Base-by-base conservation (phyloP, 2,329 filamentous ascomycete genomes). In the Aspergillus transmontanensis region DNA sequence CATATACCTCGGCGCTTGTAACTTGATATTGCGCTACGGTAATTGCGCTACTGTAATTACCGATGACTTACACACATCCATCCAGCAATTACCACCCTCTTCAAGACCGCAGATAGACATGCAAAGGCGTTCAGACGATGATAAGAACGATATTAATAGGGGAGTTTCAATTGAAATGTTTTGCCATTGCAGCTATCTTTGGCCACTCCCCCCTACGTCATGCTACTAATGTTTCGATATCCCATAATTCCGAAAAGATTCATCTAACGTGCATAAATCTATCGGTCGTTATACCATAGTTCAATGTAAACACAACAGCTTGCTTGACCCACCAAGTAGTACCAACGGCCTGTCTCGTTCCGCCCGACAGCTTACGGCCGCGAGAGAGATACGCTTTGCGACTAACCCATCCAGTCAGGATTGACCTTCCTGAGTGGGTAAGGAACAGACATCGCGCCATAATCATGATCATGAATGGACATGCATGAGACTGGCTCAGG, bases 1-100 rank as follows among this genome's bases (percentile, higher is more conserved):
- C 65, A 64, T 66, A 62, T 67, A 61, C 65, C 60, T 61, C 23
- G 54, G 39, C 54, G 41, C 21, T 39, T 46, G 57, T 61, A 59
- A 60, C 57, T 60, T 54, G 59, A 39, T 61, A 61, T 36, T 34
- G 26, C 59, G 36, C 62, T 64, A 64, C 45, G 28, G 39, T 41
- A 41, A 61, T 26, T 53, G 23, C 55, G 39, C 59, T 64, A 62
- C 46, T 23, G 50, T 56, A 51, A 32, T 36, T 55, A 62, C 28
- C n/a, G 6, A 26, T 43, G 32, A 23, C 21, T 28, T 51, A 39
- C 46, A 51, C 41, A 39, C 16, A 16, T 32, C 21, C 19, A 19
- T 19, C 7, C 16, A 41, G 7, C 11, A 39, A n/a, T 55, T 56
- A 55, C 50, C 41, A 41, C 1, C 39, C 11, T 34, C 45, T 14